Base-by-base conservation (phyloP, 768 basidiomycete genomes). In the Hypholoma fasciculare region DNA sequence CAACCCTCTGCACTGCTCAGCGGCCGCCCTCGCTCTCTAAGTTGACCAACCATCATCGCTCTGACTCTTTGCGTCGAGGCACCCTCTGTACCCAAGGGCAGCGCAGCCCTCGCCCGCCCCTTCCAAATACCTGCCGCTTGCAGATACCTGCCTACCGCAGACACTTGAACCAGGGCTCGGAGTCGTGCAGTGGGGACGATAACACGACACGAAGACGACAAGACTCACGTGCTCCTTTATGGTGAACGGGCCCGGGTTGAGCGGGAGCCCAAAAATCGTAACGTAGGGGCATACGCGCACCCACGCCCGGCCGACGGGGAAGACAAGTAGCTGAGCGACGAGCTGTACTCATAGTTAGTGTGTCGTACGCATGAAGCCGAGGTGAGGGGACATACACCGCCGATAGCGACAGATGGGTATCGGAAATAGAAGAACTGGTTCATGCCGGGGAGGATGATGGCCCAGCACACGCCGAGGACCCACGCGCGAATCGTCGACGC, bases 361-460 rank as follows among this genome's bases (percentile, higher is more conserved):
- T 2, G 23, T 23, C 23, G 39, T 37, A 14, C 9, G n/a, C 11
- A 47, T 47, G 17, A 13, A 34, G 34, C 34, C 34, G 30, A 7
- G 34, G 13, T 34, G n/a, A 13, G n/a, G n/a, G 13, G 37, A 74
- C 77, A 71, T 58, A 77, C 78, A 53, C 77, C 76, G n/a, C 78
- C 78, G 59, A 92, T 79, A 20, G 76, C 74, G 12, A 91, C 84
- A 34, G 80, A 80, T 4, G 88, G 89, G 65, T 83, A 90, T 27
- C 89, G 82, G 62, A 90, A 83, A 69, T 81, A 87, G 71, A 90
- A 90, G 73, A 89, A 90, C 64, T 90, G 89, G 71, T 91, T 91
- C 76, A 90, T 76, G 43, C 89, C 87, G 0, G 89, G 79, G 19
- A 91, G 77, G 50, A 92, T 19, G 61, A 87, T 72, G 0, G 86